Evolutionary conservation across 169 alveolate genomes (phyloP), one percentile per base, ranked within the genome.

Genomic region (Cryptosporidium andersoni): DNA sequence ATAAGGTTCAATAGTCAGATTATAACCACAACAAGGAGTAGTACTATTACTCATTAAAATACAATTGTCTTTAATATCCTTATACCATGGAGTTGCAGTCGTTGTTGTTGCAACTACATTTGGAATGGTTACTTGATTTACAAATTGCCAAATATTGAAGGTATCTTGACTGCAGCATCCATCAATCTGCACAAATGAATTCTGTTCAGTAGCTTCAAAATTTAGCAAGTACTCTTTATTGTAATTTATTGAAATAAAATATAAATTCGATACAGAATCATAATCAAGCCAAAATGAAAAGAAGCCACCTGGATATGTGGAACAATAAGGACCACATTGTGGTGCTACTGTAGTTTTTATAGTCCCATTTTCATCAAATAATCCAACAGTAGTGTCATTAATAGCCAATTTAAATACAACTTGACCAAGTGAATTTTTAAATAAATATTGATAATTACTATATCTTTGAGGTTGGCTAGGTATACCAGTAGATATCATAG

Each of bases 271-370:
- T 4, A 9, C 12, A 2, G 85, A 74, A 16, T 74, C 85, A 8
- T 34, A 74, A n/a, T 60, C 60, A 4, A 74, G 4, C 85, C 85
- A 74, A 45, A 74, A 74, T 4, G 85, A 66, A 74, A 74, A 74
- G 12, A 42, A 74, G 3, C 85, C 85, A 5, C 48, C 48, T 42
- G 85, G 85, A 60, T 74, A 74, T n/a, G 85, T 74, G 5, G 85
- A 74, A 16, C 85, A 74, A 36, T 58, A 74, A 4, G 85, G 85
- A 74, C 85, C 85, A 58, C 85, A 74, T 37, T 74, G 85, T 56
- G 85, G 85, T 0, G 85, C 55, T 14, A 36, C 85, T 6, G 43
- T 55, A 0, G 47, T 14, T 2, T n/a, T 11, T n/a, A 40, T 49
- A 7, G 1, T 34, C 8, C n/a, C 2, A 11, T 36, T 25, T 34